These are phyloP conservation scores for Sporothrix sp. DNA, from an alignment of 2,329 filamentous ascomycete species.

Conservation along the genomic window DNA sequence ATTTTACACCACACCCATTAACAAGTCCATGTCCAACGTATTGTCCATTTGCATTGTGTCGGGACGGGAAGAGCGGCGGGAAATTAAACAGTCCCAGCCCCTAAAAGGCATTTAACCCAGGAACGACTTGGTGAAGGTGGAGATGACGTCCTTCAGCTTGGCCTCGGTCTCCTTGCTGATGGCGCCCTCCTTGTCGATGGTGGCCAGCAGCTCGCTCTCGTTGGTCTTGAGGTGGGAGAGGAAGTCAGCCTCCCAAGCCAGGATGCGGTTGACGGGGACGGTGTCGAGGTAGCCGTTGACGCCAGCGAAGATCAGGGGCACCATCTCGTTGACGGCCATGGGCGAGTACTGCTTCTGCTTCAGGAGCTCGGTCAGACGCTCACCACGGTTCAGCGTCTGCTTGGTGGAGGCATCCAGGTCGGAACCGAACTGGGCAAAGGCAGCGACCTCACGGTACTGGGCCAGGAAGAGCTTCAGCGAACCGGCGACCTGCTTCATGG, in stretches of 20 bases:
- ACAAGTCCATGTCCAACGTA: constrained; percentile 6
- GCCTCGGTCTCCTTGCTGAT: constrained; percentile 89
- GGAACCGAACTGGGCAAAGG: constrained; percentile 99
- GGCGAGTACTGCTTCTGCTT: constrained; percentile 99
- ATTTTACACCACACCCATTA: constrained; percentile 13
- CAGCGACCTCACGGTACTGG: constrained; percentile 99
- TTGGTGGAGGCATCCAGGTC: constrained; percentile 98
- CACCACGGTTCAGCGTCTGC: constrained; percentile 96
- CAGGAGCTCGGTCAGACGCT: constrained; percentile 94
- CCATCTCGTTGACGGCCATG: constrained; percentile 99
- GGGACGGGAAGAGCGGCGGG: constrained; percentile 5
- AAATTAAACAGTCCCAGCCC: background rate
- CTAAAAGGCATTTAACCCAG: constrained; percentile 34
- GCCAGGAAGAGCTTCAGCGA: constrained; percentile 99
- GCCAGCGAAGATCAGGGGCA: constrained; percentile 98
- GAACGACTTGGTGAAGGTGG: constrained; percentile 92
- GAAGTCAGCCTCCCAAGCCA: constrained; percentile 92
- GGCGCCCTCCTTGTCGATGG: constrained; percentile 91
- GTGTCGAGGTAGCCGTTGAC: constrained; percentile 91
- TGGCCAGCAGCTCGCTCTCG: constrained; percentile 71
- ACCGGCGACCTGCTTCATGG: constrained; percentile 99
- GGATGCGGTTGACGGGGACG: constrained; percentile 84
- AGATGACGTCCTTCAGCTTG: constrained; percentile 67
- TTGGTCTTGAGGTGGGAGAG: constrained; percentile 83
- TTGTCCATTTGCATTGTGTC: constrained; percentile 6